phyloP scores from a whole-genome alignment of 2,329 filamentous ascomycete genomes.

The Colletotrichum shisoi region DNA sequence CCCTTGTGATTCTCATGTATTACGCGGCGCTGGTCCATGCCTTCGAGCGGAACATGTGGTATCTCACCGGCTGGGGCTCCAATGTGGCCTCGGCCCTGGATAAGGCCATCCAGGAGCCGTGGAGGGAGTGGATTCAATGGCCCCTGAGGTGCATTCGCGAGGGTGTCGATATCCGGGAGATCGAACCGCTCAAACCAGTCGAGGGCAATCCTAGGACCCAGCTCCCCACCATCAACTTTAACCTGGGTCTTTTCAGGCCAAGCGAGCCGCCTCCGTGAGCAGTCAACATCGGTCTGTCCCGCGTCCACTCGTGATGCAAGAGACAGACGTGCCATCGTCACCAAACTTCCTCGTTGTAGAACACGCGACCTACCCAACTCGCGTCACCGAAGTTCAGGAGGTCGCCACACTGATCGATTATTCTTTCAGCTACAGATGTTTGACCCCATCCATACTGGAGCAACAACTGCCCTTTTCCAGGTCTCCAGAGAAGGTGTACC shows the following conservation, averaged over 20 bases:
- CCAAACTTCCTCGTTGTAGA: neutral
- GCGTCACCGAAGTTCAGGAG: neutral
- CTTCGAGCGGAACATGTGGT: constrained; percentile 36
- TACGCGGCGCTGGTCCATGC: constrained; percentile 39
- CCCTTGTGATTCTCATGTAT: constrained; percentile 40
- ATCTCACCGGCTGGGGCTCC: constrained; percentile 27
- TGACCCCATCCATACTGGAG: neutral
- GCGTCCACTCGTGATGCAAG: neutral
- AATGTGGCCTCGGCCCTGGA: constrained; percentile 27
- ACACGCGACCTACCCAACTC: neutral
- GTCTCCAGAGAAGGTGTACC: neutral
- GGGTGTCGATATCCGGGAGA: constrained; percentile 25
- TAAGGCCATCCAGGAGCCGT: constrained; percentile 35
- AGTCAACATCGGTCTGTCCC: neutral
- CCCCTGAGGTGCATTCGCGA: constrained; percentile 33
- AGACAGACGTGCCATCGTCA: neutral
- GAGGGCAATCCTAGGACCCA: constrained; percentile 1
- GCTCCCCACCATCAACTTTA: constrained; percentile 7
- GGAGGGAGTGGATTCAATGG: constrained; percentile 36
- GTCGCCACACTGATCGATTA: neutral
- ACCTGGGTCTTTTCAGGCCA: constrained; percentile 15
- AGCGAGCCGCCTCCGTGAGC: constrained; percentile 26
- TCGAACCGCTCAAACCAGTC: constrained; percentile 7
- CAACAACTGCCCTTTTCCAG: neutral
- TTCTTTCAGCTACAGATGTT: neutral